Base-by-base conservation (phyloP, 805 yeast genomes). In the Nakazawaea sp. region DNA sequence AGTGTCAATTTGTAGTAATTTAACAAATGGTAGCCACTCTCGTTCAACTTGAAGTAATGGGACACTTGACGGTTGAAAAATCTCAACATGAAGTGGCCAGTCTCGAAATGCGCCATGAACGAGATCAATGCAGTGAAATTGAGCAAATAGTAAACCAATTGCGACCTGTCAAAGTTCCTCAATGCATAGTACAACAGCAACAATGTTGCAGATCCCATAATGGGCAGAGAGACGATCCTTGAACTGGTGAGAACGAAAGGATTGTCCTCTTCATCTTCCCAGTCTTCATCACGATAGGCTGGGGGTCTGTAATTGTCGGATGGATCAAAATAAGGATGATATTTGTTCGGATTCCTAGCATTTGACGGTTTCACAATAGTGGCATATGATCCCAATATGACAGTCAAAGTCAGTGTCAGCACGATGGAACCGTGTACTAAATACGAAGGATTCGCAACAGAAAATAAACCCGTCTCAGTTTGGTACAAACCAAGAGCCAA, bases 141-240 rank as follows among this genome's bases (percentile, higher is more conserved):
- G 29, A 59, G 60, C 35, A 75, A 41, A 18, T 52, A 47, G 27
- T 45, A 43, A 33, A 56, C 48, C 9, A 75, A 42, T 8, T 41
- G 44, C 4, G 53, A 58, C 8, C 43, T 44, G 39, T 61, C 58
- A 33, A 61, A 45, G 27, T 53, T 49, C 37, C 59, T 58, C 32
- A 69, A 34, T 4, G 51, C 50, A 38, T 56, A 60, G 46, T 70
- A 64, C 27, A 73, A 37, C 0, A 61, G 59, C 21, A 56, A 41
- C 28, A 76, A 52, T n/a, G 46, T 48, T 15, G 44, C 35, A 6
- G 69, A 68, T 4, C 72, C 70, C 5, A 64, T 11, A 4, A 75
- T 38, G 0, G 82, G 81, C 50, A 72, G 46, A 3, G 54, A 13
- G 4, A 63, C 27, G 0, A 70, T 78, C 32, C 52, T 59, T 34